Conservation (phyloP, 306 rosid genomes). For the Albizia julibrissin region DNA sequence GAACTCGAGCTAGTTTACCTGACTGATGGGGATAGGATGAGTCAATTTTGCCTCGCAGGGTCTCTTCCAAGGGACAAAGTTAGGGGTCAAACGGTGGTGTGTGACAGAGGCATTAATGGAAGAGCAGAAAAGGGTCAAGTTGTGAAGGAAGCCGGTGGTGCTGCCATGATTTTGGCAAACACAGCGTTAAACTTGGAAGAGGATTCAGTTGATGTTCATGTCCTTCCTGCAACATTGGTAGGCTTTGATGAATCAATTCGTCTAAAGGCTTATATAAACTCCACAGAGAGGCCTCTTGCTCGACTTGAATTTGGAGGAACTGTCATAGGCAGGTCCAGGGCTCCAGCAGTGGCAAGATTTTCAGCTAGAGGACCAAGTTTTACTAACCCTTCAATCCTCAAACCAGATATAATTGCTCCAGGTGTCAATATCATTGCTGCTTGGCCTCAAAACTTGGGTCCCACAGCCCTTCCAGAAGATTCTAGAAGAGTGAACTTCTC, state of each 20-base stretch:
- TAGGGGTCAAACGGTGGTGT: slow-evolving; percentile 75
- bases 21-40: slow-evolving; percentile 37
- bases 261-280: slow-evolving; percentile 71
- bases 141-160: slow-evolving; percentile 89
- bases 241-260: slow-evolving; percentile 76
- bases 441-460: slow-evolving; percentile 98
- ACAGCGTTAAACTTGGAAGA: slow-evolving; percentile 80
- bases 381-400: slow-evolving; percentile 83
- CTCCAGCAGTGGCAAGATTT: slow-evolving; percentile 84
- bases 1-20: slow-evolving; percentile 56
- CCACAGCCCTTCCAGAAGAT: slow-evolving; percentile 82
- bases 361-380: slow-evolving; percentile 90
- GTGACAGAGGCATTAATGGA: slow-evolving; percentile 86
- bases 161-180: slow-evolving; percentile 83
- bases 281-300: slow-evolving; percentile 60
- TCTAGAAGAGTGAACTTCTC: slow-evolving; percentile 79
- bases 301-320: slow-evolving; percentile 78
- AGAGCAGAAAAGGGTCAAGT: slow-evolving; percentile 89
- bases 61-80: slow-evolving; percentile 74
- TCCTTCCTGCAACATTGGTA: slow-evolving; percentile 82
- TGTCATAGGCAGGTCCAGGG: slow-evolving; percentile 65
- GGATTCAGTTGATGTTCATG: slow-evolving; percentile 92
- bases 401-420: slow-evolving; percentile 93
- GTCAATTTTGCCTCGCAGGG: slow-evolving; percentile 57
- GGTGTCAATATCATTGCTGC: slow-evolving; percentile 97